A percentile compares a stretch with the other conserved stretches of the same genome.
Conservation (phyloP, 2,329 filamentous ascomycete genomes). For the Lojkania enalia region DNA sequence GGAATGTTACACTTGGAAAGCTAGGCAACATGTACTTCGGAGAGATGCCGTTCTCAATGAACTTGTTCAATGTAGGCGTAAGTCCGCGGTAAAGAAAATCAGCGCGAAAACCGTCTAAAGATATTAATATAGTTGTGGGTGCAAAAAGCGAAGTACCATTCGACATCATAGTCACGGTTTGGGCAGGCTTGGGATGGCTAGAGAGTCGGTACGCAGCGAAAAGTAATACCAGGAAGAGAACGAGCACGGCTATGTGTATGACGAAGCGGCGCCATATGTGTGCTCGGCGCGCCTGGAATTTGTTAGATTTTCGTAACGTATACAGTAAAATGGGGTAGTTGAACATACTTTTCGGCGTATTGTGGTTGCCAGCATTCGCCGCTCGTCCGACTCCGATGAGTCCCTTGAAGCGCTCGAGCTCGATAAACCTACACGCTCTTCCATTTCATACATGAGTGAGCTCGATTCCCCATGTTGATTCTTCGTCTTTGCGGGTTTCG, state of each 20-base stretch:
- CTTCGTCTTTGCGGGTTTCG: slow-evolving; percentile 47
- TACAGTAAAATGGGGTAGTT: too few relatives aligned
- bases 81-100: slow-evolving; percentile 85
- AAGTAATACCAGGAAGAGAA: slow-evolving; percentile 59
- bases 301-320: slow-evolving; percentile 25
- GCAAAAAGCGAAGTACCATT: slow-evolving; percentile 91
- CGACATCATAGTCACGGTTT: slow-evolving; percentile 47
- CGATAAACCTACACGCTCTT: slow-evolving; percentile 73
- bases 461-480: slow-evolving; percentile 65
- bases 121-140: slow-evolving; percentile 91
- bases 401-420: slow-evolving; percentile 45
- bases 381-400: slow-evolving; percentile 52
- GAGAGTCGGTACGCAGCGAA: slow-evolving; percentile 63
- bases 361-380: slow-evolving; percentile 59
- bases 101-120: slow-evolving; percentile 91
- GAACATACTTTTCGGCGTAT: slow-evolving; percentile 35
- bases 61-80: slow-evolving; percentile 77
- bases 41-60: slow-evolving; percentile 82
- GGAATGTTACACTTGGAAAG: slow-evolving; percentile 95
- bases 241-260: slow-evolving; percentile 51
- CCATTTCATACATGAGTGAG: slow-evolving; percentile 86
- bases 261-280: slow-evolving; percentile 45
- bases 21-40: slow-evolving; percentile 91
- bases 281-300: slow-evolving; percentile 29
- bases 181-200: slow-evolving; percentile 17